phyloP scores from a whole-genome alignment of 345 rosid genomes.

The Syzygium oleosum region DNA sequence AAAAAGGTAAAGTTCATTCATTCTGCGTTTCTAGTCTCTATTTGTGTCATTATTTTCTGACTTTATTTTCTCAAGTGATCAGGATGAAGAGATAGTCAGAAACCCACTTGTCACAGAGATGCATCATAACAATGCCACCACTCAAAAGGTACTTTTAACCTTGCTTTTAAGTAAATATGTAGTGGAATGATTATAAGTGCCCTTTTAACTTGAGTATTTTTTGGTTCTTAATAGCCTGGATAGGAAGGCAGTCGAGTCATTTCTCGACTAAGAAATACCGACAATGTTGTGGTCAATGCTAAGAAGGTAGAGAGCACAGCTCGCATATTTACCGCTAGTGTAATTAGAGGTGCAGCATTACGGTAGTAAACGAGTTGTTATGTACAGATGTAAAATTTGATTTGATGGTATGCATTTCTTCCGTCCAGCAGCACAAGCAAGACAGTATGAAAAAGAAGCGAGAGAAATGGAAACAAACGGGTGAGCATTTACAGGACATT shows the following conservation, averaged over 20 bases:
- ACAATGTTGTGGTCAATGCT: background rate
- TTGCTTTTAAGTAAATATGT: rapidly evolving
- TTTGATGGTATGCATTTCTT: background rate
- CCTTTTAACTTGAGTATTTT: background rate
- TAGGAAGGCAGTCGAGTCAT: too few relatives aligned
- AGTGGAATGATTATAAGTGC: background rate
- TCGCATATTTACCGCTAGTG: rapidly evolving
- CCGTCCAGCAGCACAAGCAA: rapidly evolving
- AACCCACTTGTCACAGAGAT: background rate
- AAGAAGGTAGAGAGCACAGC: background rate
- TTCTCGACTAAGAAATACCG: background rate
- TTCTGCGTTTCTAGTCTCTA: rapidly evolving
- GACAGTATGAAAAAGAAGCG: background rate
- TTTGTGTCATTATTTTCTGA: background rate
- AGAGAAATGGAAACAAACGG: background rate
- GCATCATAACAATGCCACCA: background rate
- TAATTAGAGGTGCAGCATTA: background rate
- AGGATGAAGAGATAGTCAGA: background rate
- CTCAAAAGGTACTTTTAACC: background rate
- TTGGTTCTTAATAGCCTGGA: rapidly evolving
- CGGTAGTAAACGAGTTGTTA: background rate
- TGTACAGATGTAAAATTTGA: background rate
- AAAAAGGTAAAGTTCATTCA: background rate
- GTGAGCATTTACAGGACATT: background rate
- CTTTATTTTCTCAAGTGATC: background rate